Conservation (phyloP, 805 yeast genomes). For the Candida montana region DNA sequence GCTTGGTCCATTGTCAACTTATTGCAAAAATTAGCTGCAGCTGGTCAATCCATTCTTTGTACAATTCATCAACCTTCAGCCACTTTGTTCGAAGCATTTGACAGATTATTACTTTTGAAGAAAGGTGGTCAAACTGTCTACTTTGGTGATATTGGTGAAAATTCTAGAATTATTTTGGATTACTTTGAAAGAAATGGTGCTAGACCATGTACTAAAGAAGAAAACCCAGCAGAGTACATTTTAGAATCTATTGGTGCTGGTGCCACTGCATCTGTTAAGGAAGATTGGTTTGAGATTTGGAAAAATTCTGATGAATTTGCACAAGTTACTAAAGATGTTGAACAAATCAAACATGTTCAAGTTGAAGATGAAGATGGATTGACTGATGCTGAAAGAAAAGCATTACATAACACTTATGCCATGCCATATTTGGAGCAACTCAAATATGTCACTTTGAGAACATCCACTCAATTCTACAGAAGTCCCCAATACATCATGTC, state of each 20-base stretch:
- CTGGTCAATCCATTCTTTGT: constrained; percentile 58
- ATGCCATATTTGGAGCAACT: constrained; percentile 44
- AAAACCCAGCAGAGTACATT: constrained; percentile 75
- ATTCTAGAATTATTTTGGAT: constrained; percentile 39
- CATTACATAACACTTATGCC: constrained; percentile 22
- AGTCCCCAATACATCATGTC: constrained; percentile 58
- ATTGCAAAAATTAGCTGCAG: constrained; percentile 47
- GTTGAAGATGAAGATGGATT: constrained; percentile 5
- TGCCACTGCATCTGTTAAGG: constrained; percentile 50
- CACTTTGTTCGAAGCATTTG: constrained; percentile 13
- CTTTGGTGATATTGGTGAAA: constrained; percentile 67
- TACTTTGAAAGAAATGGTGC: constrained; percentile 56
- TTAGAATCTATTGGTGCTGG: constrained; percentile 77
- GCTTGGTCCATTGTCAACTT: constrained; percentile 57
- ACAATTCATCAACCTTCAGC: constrained; percentile 69
- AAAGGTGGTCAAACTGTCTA: constrained; percentile 69
- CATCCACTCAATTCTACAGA: constrained; percentile 47
- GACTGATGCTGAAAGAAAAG: constrained; percentile 9
- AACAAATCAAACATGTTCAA: constrained; percentile 8
- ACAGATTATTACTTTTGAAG: constrained; percentile 36
- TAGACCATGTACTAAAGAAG: constrained; percentile 46
- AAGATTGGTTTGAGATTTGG: constrained; percentile 66
- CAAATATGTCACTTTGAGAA: constrained; percentile 35
- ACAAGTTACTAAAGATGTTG: constrained; percentile 26
- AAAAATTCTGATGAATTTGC: constrained; percentile 32